Percentiles rank a stretch among this genome's conserved stretches.
phyloP scores from a whole-genome alignment of 1,139 yeast genomes.

The Hanseniaspora uvarum region DNA sequence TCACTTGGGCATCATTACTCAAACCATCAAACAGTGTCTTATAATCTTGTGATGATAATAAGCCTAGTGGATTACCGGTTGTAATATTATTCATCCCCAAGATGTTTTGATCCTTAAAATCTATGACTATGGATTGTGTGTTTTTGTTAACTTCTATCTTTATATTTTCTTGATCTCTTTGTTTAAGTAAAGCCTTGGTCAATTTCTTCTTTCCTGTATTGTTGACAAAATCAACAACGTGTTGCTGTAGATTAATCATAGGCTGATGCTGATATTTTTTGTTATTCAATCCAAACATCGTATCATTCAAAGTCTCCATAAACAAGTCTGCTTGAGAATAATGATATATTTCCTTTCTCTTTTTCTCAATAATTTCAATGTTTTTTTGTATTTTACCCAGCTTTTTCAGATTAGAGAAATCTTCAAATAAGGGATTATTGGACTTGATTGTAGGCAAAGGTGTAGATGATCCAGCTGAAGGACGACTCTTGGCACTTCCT shows the following conservation, averaged over 20 bases:
- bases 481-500: slow-evolving; percentile 19
- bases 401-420: slow-evolving; percentile 26
- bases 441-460: slow-evolving; percentile 17
- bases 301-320: slow-evolving; percentile 28
- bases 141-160: slow-evolving; percentile 4
- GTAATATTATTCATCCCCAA: slow-evolving; percentile 16
- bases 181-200: slow-evolving; percentile 28
- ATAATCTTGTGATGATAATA: slow-evolving; percentile 5
- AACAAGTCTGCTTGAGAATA: slow-evolving; percentile 29
- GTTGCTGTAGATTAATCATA: slow-evolving; percentile 25
- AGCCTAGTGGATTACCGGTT: slow-evolving; percentile 12
- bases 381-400: slow-evolving; percentile 28
- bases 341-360: slow-evolving; percentile 29
- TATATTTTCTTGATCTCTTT: slow-evolving; percentile 28
- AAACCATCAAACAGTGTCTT: slow-evolving; percentile 7
- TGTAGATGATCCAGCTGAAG: slow-evolving; percentile 7
- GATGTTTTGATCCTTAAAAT: slow-evolving; percentile 11
- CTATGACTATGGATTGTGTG: background rate
- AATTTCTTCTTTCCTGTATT: slow-evolving; percentile 30
- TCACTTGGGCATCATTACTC: slow-evolving; percentile 12
- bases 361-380: slow-evolving; percentile 29
- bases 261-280: slow-evolving; percentile 24
- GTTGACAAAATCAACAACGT: slow-evolving; percentile 26
- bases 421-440: slow-evolving; percentile 27
- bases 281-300: slow-evolving; percentile 27